phyloP scores from a whole-genome alignment of 2,329 filamentous ascomycete species.

The Aureobasidium sp. region DNA sequence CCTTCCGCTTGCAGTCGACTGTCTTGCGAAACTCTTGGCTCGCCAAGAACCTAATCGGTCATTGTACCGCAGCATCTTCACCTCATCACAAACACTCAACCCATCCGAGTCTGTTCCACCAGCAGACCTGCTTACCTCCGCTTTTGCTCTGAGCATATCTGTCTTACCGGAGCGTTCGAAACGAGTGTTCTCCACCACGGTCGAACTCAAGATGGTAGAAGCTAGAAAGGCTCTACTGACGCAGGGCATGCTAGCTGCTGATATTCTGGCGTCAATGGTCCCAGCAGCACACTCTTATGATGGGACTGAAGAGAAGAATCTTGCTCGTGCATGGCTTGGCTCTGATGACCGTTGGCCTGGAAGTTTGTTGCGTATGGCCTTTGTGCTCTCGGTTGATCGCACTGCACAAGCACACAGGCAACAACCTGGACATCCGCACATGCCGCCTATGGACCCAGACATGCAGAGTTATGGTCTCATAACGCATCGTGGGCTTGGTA shows the following conservation, averaged over 20 bases:
- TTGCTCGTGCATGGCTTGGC: conserved; percentile 73
- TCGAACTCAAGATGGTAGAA: conserved; percentile 59
- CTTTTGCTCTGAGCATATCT: conserved; percentile 80
- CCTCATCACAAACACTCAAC: conserved; percentile 41
- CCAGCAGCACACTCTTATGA: conserved; percentile 14
- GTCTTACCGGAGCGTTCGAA: conserved; percentile 67
- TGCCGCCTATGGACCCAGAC: conserved; percentile 16
- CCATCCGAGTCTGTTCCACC: conserved; percentile 30
- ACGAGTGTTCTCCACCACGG: conserved; percentile 26
- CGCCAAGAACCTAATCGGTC: conserved; percentile 87
- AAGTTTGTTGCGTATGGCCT: conserved; percentile 67
- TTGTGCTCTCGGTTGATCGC: conserved; percentile 47
- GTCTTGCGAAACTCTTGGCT: conserved; percentile 82
- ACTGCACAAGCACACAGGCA: conserved; percentile 13
- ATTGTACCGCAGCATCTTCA: conserved; percentile 75
- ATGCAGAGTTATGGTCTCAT: conserved; percentile 26
- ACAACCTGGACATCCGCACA: conserved; percentile 16
- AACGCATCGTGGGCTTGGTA: conserved; percentile 37
- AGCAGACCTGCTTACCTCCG: conserved; percentile 73
- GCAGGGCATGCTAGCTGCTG: conserved; percentile 83
- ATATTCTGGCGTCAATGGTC: conserved; percentile 72
- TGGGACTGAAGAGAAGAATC: conserved; percentile 29
- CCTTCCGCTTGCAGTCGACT: conserved; percentile 81
- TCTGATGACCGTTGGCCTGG: conserved; percentile 77
- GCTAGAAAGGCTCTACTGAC: conserved; percentile 81